These are phyloP conservation scores for Rhodotorula sp. DNA, from an alignment of 1,284 basidiomycete species.

Conservation along the genomic window DNA sequence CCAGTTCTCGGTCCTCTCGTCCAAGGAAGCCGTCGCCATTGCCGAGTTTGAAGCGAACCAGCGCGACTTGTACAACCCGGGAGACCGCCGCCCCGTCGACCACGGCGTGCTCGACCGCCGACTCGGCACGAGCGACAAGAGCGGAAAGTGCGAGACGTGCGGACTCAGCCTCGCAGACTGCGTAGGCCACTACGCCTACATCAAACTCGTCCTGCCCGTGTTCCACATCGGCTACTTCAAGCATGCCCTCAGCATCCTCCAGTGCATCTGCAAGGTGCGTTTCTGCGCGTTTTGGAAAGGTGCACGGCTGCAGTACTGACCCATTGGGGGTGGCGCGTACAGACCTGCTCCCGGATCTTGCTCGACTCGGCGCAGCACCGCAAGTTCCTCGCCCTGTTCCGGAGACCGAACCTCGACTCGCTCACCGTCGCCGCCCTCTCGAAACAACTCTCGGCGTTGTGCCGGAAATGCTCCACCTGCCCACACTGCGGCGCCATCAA, in stretches of 20 bases:
- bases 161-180: slow-evolving; percentile 89
- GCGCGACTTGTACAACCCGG: slow-evolving; percentile 76
- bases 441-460: slow-evolving; percentile 84
- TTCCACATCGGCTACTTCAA: slow-evolving; percentile 98
- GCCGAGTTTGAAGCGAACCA: slow-evolving; percentile 93
- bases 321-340: not conserved
- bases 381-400: slow-evolving; percentile 80
- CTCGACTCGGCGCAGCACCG: slow-evolving; percentile 85
- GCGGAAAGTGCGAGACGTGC: slow-evolving; percentile 89
- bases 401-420: slow-evolving; percentile 86
- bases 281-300: not conserved
- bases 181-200: slow-evolving; percentile 76
- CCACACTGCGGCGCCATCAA: slow-evolving; percentile 91
- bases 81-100: slow-evolving; percentile 69
- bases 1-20: slow-evolving; percentile 86
- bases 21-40: slow-evolving; percentile 88
- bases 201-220: slow-evolving; percentile 91
- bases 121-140: slow-evolving; percentile 92
- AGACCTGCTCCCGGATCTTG: slow-evolving; percentile 94
- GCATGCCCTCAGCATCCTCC: slow-evolving; percentile 83
- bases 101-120: slow-evolving; percentile 87
- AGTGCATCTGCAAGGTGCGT: slow-evolving; percentile 90
- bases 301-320: not conserved
- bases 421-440: slow-evolving; percentile 80
- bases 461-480: slow-evolving; percentile 88